These are phyloP conservation scores for Tanacetum coccineum DNA, from an alignment of 129 eudicot species.

Conservation along the genomic window DNA sequence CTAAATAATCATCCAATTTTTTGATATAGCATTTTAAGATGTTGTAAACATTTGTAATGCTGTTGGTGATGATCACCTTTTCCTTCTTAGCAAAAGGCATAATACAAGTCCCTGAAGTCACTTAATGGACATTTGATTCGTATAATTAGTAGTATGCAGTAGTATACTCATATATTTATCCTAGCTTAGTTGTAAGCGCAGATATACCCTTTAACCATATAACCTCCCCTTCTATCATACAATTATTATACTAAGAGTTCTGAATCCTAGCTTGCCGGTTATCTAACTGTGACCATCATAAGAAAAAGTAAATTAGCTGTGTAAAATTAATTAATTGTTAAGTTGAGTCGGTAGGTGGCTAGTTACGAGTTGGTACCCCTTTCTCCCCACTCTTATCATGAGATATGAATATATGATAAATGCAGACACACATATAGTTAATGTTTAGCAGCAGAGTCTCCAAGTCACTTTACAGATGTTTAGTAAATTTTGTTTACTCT, in stretches of 20 bases:
- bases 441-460: background rate
- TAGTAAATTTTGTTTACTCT: background rate
- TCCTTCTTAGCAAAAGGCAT: too few species aligned
- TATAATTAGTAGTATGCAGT: background rate
- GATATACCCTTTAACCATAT: too few species aligned
- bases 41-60: too few species aligned
- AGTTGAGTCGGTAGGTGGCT: background rate
- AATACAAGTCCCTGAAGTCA: too few species aligned
- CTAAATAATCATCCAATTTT: too few species aligned
- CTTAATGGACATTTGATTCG: too few species aligned
- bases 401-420: background rate
- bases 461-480: background rate
- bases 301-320: background rate
- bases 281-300: background rate
- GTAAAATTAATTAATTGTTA: background rate
- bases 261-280: too few species aligned
- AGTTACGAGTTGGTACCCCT: background rate
- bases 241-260: too few species aligned
- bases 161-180: background rate
- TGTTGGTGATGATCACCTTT: too few species aligned
- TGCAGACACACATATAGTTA: background rate
- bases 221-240: too few species aligned
- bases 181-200: background rate
- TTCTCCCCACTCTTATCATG: background rate
- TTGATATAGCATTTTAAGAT: too few species aligned